Percentiles rank a stretch among this genome's conserved stretches.
Evolutionary conservation across 2,329 filamentous ascomycete species (phyloP).

Genomic region (Colletotrichum eremochloae): DNA sequence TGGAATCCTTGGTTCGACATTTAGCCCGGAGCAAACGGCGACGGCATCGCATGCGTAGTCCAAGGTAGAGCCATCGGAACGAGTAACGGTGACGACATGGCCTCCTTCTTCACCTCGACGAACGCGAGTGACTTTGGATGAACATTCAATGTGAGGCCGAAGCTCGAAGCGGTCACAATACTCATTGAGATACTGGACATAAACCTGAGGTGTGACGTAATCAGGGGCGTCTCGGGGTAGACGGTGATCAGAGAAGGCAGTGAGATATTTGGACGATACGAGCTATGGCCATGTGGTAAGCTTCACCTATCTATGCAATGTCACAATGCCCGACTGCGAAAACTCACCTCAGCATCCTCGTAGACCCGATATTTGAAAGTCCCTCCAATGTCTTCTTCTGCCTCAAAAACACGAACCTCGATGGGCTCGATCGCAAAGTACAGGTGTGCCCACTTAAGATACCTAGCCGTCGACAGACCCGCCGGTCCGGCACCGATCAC

Average conservation of each 20-base stretch:
- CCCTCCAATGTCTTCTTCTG: constrained; percentile 59
- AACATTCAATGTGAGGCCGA: constrained; percentile 53
- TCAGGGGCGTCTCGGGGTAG: constrained; percentile 57
- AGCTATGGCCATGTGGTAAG: constrained; percentile 43
- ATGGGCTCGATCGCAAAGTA: constrained; percentile 56
- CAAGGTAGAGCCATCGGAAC: constrained; percentile 3
- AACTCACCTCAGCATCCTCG: constrained; percentile 57
- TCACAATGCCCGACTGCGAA: accelerated
- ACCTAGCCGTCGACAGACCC: constrained; percentile 58
- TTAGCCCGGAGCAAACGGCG: constrained; percentile 60
- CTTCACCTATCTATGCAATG: not conserved
- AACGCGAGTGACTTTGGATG: constrained; percentile 50
- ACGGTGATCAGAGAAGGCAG: constrained; percentile 64
- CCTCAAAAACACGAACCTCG: constrained; percentile 60
- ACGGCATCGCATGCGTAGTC: constrained; percentile 57
- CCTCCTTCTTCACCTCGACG: constrained; percentile 18
- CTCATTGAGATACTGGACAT: constrained; percentile 58
- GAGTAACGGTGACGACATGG: constrained; percentile 25
- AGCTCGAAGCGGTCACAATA: constrained; percentile 58
- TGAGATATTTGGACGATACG: constrained; percentile 64
- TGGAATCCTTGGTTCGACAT: constrained; percentile 57
- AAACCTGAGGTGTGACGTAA: constrained; percentile 57
- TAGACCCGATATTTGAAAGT: constrained; percentile 63
- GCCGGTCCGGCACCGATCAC: constrained; percentile 60
- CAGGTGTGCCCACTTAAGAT: constrained; percentile 56